These are phyloP conservation scores for Solanum hybrid DNA, from an alignment of 305 asterid species.

Conservation along the genomic window DNA sequence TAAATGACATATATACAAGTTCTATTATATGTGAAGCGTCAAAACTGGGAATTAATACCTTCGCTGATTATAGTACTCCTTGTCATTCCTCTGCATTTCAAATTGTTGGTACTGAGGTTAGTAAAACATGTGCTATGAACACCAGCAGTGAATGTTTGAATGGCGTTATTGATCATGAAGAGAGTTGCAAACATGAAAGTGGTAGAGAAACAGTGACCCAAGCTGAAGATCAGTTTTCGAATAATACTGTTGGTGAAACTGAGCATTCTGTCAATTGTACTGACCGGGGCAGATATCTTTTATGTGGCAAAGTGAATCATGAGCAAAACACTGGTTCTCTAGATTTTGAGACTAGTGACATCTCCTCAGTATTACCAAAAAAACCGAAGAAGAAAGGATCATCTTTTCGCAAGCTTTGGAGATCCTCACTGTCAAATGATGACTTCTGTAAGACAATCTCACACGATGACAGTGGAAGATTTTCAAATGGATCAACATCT, in stretches of 20 bases:
- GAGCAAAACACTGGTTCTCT: neutral
- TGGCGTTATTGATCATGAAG: neutral
- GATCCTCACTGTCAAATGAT: constrained; percentile 4
- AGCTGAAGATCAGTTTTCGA: neutral
- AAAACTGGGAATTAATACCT: neutral
- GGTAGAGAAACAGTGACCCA: constrained; percentile 12
- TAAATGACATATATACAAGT: constrained; percentile 8
- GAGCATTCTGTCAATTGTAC: constrained; percentile 8
- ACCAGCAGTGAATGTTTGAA: neutral
- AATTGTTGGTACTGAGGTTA: neutral
- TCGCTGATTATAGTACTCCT: neutral
- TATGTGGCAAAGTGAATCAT: neutral
- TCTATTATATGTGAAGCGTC: constrained; percentile 8
- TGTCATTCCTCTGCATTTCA: constrained; percentile 7
- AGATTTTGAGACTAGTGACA: constrained; percentile 7
- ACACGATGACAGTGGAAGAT: constrained; percentile 10
- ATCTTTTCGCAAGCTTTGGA: constrained; percentile 17
- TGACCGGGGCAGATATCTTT: neutral
- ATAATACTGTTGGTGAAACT: constrained; percentile 1
- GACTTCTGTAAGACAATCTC: constrained; percentile 3
- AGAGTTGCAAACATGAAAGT: constrained; percentile 1
- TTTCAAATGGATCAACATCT: constrained; percentile 18
- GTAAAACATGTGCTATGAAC: neutral
- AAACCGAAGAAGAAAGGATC: constrained; percentile 17
- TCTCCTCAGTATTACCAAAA: constrained; percentile 7